A percentile compares a stretch with the other conserved stretches of the same genome.
Evolutionary conservation across 2,329 filamentous ascomycete genomes (phyloP).

Genomic region (Onygenales sp.): DNA sequence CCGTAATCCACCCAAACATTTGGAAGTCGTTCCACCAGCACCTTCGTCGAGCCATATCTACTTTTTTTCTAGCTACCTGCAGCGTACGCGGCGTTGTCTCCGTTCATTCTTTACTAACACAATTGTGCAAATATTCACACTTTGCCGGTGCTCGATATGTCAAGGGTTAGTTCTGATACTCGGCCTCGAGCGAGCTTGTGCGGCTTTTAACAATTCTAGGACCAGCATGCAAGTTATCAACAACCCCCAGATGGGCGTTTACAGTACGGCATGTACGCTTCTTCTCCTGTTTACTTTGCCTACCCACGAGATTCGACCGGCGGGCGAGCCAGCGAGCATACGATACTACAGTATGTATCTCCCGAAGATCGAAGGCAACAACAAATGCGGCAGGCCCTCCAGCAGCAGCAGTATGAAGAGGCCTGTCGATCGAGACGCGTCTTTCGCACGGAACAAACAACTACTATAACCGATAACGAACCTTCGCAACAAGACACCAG

Average conservation of each 20-base stretch:
- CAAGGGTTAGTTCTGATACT: not conserved
- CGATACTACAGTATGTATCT: conserved; percentile 11
- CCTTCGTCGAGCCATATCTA: not conserved
- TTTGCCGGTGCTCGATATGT: not conserved
- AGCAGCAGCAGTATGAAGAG: conserved; percentile 3
- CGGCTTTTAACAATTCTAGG: not conserved
- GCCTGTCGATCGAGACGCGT: not conserved
- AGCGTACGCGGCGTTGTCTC: not conserved
- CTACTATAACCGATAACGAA: too few relatives aligned
- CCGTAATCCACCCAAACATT: too few relatives aligned
- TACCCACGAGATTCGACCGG: conserved; percentile 10
- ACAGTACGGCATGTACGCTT: conserved; percentile 8
- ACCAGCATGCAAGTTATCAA: conserved; percentile 1
- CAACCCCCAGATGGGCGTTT: conserved; percentile 5
- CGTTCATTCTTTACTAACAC: too few relatives aligned
- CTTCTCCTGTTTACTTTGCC: conserved; percentile 7
- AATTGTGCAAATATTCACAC: not conserved
- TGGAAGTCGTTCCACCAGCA: too few relatives aligned
- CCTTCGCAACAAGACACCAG: too few relatives aligned
- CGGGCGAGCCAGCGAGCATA: conserved; percentile 8
- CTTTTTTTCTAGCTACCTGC: not conserved
- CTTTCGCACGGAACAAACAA: not conserved
- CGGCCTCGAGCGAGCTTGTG: not conserved
- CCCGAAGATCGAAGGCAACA: conserved; percentile 4
- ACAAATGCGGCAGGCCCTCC: conserved; percentile 3